Base-by-base conservation (phyloP, 139 green algal species). In the Chlorella sp. region DNA sequence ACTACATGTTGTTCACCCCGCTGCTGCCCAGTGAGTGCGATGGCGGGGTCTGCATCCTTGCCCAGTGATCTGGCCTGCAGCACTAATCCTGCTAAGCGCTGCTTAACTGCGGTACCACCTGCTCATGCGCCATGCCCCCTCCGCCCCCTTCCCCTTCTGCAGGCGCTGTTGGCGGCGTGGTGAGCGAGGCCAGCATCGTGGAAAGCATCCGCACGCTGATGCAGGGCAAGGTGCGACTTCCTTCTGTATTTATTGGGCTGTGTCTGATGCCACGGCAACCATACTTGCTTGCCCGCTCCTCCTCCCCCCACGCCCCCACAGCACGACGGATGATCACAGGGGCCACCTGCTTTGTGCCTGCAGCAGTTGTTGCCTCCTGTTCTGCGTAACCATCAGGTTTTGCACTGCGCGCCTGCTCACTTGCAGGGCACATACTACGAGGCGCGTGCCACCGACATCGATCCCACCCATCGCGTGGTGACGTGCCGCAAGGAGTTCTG, bases 401-500 rank as follows among this genome's bases (percentile, higher is more conserved):
- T 55, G 44, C 44, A 55, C 11, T 11, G 11, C 44, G 11, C 44
- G 7, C 44, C 44, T 55, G 44, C 44, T 11, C 15, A 21, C 51
- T 36, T 7, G 7, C 70, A 76, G 70, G 70, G 86, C 47, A 81
- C 90, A 36, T 98, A 94, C 87, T 93, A 95, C 81, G 93, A 98
- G 87, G 94, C 95, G 0, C 78, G 92, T 55, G 94, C 87, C 80
- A 88, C 93, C 75, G 84, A 90, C 56, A 89, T 98, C 47, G 94
- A 98, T 85, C 89, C 91, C 15, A 44, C 15, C 23, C 9, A 1
- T 38, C 72, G 44, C 15, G 44, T n/a, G 26, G 44, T 79, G 21
- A 62, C 44, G 12, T 79, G 72, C 72, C 28, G 28, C 20, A 62
- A 79, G 72, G 28, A 79, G 44, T 63, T 30, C n/a, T 79, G 72